These are phyloP conservation scores for Saccharomycopsis guyanensis DNA, from an alignment of 805 yeast species.

Conservation along the genomic window DNA sequence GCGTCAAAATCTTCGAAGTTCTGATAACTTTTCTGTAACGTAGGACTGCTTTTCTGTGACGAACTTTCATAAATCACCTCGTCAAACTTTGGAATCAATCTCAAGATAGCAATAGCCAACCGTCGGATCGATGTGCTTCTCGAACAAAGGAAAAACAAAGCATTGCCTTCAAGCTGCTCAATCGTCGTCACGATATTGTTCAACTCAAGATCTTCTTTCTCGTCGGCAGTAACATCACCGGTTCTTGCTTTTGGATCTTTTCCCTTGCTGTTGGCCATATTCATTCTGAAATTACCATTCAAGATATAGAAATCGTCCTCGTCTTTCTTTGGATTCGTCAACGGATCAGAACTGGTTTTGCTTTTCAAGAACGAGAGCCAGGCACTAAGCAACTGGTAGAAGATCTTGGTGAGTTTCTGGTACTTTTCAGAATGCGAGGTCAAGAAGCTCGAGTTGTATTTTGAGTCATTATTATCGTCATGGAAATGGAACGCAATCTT, in stretches of 20 bases:
- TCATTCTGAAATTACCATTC: constrained; percentile 21
- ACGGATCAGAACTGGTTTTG: constrained; percentile 16
- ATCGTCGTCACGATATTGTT: constrained; percentile 75
- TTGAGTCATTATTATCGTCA: constrained; percentile 27
- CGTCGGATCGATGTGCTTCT: constrained; percentile 73
- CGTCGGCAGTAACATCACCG: constrained; percentile 36
- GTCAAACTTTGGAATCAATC: constrained; percentile 81
- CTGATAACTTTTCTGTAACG: not conserved
- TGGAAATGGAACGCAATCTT: constrained; percentile 73
- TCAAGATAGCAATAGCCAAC: constrained; percentile 65
- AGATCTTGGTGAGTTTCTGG: constrained; percentile 52
- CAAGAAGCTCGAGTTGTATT: constrained; percentile 49
- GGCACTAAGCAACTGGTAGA: constrained; percentile 69
- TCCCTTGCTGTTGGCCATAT: constrained; percentile 23
- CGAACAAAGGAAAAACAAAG: constrained; percentile 82
- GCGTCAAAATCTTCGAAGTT: constrained; percentile 31
- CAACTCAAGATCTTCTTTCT: constrained; percentile 45
- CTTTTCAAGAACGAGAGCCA: constrained; percentile 68
- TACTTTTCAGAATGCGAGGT: constrained; percentile 49
- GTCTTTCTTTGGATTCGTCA: constrained; percentile 24
- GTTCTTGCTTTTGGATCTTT: constrained; percentile 21
- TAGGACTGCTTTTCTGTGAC: not conserved
- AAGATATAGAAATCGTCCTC: constrained; percentile 20
- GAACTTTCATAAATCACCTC: constrained; percentile 59
- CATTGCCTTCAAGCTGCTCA: constrained; percentile 95